These are phyloP conservation scores for Cynara cardunculus DNA, from an alignment of 129 eudicot genomes.

Conservation along the genomic window DNA sequence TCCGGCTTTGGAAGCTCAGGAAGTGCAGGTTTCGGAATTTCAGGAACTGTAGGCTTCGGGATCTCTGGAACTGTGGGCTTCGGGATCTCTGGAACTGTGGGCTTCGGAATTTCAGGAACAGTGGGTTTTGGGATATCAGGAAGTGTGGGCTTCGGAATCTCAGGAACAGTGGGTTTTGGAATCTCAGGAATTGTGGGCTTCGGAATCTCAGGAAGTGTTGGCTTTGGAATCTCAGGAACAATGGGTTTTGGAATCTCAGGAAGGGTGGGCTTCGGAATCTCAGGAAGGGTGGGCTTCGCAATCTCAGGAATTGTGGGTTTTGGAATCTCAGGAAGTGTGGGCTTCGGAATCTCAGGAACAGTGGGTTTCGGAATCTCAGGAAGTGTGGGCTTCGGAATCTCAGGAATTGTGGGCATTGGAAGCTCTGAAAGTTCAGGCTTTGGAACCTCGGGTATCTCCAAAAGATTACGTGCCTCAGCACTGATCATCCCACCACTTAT, in stretches of 20 bases:
- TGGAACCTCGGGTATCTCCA: constrained; percentile 11
- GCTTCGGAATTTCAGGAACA: constrained; percentile 9
- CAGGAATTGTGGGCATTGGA: background rate
- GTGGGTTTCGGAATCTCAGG: too few relatives aligned
- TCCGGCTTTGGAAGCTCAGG: constrained; percentile 28
- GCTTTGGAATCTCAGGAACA: too few relatives aligned
- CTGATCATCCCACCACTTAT: background rate
- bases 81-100: background rate
- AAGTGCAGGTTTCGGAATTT: constrained; percentile 16
- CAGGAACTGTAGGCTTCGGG: constrained; percentile 4
- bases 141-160: background rate
- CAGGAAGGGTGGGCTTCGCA: too few relatives aligned
- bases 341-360: too few relatives aligned
- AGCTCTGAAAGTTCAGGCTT: background rate
- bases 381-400: too few relatives aligned
- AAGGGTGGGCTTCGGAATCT: too few relatives aligned
- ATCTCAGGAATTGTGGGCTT: too few relatives aligned
- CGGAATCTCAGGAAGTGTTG: background rate
- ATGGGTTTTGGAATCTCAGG: too few relatives aligned
- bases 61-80: background rate
- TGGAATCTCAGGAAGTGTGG: too few relatives aligned
- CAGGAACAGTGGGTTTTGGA: constrained; percentile 14
- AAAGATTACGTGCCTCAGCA: background rate
- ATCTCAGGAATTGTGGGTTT: too few relatives aligned
- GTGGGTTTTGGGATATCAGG: background rate